Percentiles rank a stretch among this genome's conserved stretches.
These are phyloP conservation scores for Ogataea pilisensis DNA, from an alignment of 805 yeast species.

Conservation along the genomic window DNA sequence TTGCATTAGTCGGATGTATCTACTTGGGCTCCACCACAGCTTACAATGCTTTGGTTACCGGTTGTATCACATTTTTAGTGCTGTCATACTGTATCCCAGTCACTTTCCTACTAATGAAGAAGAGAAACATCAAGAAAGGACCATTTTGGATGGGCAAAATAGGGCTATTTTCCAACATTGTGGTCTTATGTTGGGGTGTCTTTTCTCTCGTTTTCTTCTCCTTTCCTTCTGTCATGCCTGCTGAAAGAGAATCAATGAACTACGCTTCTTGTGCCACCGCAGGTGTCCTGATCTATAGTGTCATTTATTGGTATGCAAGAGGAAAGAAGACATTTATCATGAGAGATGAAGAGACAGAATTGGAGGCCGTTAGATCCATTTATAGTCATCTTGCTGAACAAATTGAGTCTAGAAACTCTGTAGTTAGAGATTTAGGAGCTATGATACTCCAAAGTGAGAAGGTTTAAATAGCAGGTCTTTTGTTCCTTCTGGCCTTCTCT, in stretches of 20 bases:
- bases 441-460: not conserved
- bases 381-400: not conserved
- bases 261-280: slow-evolving; percentile 56
- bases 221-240: slow-evolving; percentile 65
- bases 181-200: slow-evolving; percentile 51
- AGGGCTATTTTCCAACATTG: slow-evolving; percentile 48
- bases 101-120: slow-evolving; percentile 41
- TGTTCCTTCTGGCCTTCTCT: not conserved
- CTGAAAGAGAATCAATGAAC: slow-evolving; percentile 57
- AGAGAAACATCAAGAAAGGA: slow-evolving; percentile 55
- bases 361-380: slow-evolving; percentile 1
- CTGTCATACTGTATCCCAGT: slow-evolving; percentile 57
- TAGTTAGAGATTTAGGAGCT: not conserved
- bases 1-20: slow-evolving; percentile 54
- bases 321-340: slow-evolving; percentile 23
- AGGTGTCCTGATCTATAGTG: slow-evolving; percentile 40
- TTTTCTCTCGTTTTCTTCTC: slow-evolving; percentile 60
- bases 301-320: slow-evolving; percentile 50
- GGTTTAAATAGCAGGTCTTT: not conserved
- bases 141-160: slow-evolving; percentile 63
- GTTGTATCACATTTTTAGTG: slow-evolving; percentile 55
- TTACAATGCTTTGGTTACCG: slow-evolving; percentile 59
- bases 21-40: slow-evolving; percentile 67
- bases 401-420: not conserved
- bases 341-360: slow-evolving; percentile 15